Evolutionary conservation across 805 yeast species (phyloP), one percentile per base, ranked within the genome.

Genomic region (Candida arabinofermentans): DNA sequence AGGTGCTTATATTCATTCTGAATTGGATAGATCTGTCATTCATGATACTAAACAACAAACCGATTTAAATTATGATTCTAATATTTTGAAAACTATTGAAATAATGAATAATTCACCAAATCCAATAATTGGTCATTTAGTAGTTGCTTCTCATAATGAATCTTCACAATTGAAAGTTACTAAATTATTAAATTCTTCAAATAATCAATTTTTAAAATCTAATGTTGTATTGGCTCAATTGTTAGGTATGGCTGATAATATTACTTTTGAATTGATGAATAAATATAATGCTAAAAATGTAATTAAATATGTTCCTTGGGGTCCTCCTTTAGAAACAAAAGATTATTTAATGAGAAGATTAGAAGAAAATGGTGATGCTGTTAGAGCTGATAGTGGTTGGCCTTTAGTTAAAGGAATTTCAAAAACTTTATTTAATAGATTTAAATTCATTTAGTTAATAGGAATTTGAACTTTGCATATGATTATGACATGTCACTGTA

Each of bases 301-400:
- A 40, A 82, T 91, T 66, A 91, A 91, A 67, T 90, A 91, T 61
- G 96, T 90, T 48, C 95, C 97, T 14, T 90, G 97, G 97, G 97
- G 97, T 8, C 97, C 97, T 26, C 95, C 96, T 42, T 66, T 79
- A 52, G 97, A 91, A 67, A 89, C 96, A 44, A 88, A 86, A 68
- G 96, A 87, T 53, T 90, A 90, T 60, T 67, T 90, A 47, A 70
- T 82, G 48, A 81, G 98, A 71, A 79, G 98, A 67, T 71, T 90
- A 48, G 96, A 90, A 68, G 98, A 90, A 68, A 90, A 90, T 59
- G 96, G 96, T 19, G 96, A 90, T 64, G 95, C 96, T 8, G 95
- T 87, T 6, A 81, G 91, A 69, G 73, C 74, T 42, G 93, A 85
- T 62, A 83, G 81, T 49, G 93, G 95, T n/a, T 75, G 79, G 71